A percentile compares a stretch with the other conserved stretches of the same genome.
These are phyloP conservation scores for Thuja plicata DNA, from an alignment of 83 land plant species.

Conservation along the genomic window DNA sequence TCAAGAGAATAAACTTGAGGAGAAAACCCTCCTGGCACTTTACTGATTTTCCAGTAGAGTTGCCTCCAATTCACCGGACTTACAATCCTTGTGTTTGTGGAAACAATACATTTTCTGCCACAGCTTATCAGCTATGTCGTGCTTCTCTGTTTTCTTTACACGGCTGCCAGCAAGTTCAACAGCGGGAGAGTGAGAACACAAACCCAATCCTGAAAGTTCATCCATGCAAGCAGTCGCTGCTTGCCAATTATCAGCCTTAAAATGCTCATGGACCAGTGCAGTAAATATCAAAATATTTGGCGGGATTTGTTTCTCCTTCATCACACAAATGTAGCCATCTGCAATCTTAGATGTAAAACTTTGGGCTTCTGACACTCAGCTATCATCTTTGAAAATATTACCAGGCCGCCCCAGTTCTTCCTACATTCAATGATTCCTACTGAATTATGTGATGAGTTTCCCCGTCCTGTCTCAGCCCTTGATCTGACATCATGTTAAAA, in stretches of 20 bases:
- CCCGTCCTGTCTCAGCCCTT: neutral
- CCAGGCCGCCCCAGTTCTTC: conserved; percentile 15
- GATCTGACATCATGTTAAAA: conserved; percentile 7
- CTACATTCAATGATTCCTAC: conserved; percentile 12
- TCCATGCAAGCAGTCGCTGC: conserved; percentile 17
- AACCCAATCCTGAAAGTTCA: conserved; percentile 17
- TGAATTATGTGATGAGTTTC: conserved; percentile 10
- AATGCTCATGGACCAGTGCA: conserved; percentile 22
- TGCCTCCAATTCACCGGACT: conserved; percentile 19
- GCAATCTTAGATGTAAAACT: conserved; percentile 15
- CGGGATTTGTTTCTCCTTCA: conserved; percentile 18
- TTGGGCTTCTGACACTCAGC: conserved; percentile 11
- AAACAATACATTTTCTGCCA: conserved; percentile 17
- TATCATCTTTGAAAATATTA: conserved; percentile 16
- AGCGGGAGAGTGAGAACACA: conserved; percentile 11
- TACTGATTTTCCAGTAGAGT: conserved; percentile 16
- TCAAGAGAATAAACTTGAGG: conserved; percentile 16
- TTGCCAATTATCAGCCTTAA: conserved; percentile 11
- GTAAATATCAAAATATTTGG: conserved; percentile 22
- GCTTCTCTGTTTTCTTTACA: conserved; percentile 11
- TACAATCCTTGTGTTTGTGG: conserved; percentile 13
- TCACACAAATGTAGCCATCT: conserved; percentile 7
- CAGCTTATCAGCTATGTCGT: conserved; percentile 19
- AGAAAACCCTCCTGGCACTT: conserved; percentile 14
- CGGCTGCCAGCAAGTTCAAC: conserved; percentile 15